A percentile compares a stretch with the other conserved stretches of the same genome.
phyloP scores from a whole-genome alignment of 176 grass and related monocot species.

The Oryza longistaminata region DNA sequence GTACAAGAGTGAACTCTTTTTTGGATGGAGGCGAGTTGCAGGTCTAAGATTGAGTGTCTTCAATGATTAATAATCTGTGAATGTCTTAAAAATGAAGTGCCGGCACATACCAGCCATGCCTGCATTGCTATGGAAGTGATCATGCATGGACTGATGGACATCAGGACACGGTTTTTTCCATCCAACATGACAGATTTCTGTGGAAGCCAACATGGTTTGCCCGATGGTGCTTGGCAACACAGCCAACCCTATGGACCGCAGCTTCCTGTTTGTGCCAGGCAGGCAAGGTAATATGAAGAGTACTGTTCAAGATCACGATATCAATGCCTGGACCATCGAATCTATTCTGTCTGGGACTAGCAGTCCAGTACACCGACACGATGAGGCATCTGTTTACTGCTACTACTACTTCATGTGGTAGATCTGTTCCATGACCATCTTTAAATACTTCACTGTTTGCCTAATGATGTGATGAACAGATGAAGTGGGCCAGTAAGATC shows the following conservation, averaged over 20 bases:
- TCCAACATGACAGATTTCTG: neutral
- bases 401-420: neutral
- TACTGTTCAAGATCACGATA: neutral
- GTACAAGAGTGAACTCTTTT: no score
- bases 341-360: neutral
- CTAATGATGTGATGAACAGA: neutral
- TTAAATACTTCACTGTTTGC: neutral
- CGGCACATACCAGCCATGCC: neutral
- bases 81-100: neutral
- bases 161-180: no score
- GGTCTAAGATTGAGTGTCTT: neutral
- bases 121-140: neutral
- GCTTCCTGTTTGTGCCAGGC: slow-evolving; percentile 1
- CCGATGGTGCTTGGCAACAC: neutral
- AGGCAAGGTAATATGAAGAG: neutral
- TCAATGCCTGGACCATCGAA: neutral
- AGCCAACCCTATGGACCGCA: neutral
- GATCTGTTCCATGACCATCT: neutral
- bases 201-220: neutral
- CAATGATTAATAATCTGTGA: neutral
- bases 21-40: neutral
- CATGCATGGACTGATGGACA: neutral
- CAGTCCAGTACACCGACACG: slow-evolving; percentile 25
- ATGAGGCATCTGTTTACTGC: neutral
- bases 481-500: neutral